Base-by-base conservation (phyloP, 2,329 filamentous ascomycete genomes). In the Sporothrix brunneoviolacea region DNA sequence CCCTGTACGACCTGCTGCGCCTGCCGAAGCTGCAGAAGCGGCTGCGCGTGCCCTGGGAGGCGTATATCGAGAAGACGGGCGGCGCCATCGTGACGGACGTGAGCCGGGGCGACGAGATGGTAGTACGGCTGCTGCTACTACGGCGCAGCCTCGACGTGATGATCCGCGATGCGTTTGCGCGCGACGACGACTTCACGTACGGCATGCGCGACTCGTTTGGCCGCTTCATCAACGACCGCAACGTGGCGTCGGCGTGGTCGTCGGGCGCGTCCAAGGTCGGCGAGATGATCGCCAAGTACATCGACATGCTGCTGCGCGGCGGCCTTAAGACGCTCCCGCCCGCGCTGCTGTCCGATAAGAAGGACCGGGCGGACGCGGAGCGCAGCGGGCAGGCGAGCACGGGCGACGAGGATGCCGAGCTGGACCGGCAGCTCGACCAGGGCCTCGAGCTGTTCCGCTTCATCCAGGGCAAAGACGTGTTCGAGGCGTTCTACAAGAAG, bases 401-500 rank as follows among this genome's bases (percentile, higher is more conserved):
- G 3, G 83, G 83, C 28, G 91, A 96, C 60, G 91, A 98, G 64
- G 91, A 97, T 64, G 84, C 86, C 0, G 90, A 96, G 65, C 79
- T 99, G 52, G 90, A 95, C 61, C 82, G 86, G 33, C 93, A 97
- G 64, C 76, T 99, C 10, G 91, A 98, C 60, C 87, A 94, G 62
- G 91, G 88, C 0, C 74, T 99, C 3, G 91, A 97, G 65, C 74
- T 99, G 4, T 98, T 98, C 76, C 82, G 94, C 5, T 97, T 97
- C 65, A 88, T 99, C 30, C 85, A 97, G 63, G 93, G 93, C 57
- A 98, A 98, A 66, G 91, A 94, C 50, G 88, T 96, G 0, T 98
- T 99, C 56, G 93, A 98, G 65, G 91, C 93, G 1, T 98, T 98
- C 65, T 99, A 99, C 77, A 98, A 98, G 73, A 95, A 93, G 62